phyloP scores from a whole-genome alignment of 225 moss, liverwort and hornwort species.

The Straminergon stramineum region DNA sequence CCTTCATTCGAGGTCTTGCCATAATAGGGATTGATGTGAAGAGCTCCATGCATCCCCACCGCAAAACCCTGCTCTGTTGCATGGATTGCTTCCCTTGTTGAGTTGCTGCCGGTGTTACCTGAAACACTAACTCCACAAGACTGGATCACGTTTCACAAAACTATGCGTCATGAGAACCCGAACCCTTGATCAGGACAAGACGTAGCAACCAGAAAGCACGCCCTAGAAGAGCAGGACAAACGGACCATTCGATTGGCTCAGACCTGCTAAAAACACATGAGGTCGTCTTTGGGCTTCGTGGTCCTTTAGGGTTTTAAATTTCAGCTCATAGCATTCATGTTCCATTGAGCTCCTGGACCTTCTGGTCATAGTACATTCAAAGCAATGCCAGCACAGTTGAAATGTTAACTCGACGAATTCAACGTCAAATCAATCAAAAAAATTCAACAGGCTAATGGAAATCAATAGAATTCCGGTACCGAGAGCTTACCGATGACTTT shows the following conservation, averaged over 20 bases:
- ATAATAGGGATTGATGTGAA: slow-evolving; percentile 91
- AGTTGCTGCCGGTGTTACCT: slow-evolving; percentile 89
- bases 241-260: not conserved
- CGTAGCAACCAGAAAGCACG: not conserved
- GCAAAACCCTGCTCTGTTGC: slow-evolving; percentile 87
- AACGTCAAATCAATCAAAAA: not conserved
- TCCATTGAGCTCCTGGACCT: not conserved
- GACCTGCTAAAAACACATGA: not conserved
- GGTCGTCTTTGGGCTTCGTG: not conserved
- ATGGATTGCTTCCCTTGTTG: slow-evolving; percentile 77
- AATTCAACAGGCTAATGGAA: not conserved
- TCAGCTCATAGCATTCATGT: not conserved
- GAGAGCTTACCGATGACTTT: slow-evolving; percentile 52
- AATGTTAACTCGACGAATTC: not conserved
- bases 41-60: slow-evolving; percentile 78
- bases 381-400: not conserved
- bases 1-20: slow-evolving; percentile 78
- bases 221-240: not conserved
- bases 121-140: not conserved
- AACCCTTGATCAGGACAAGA: not conserved
- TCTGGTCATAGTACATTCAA: not conserved
- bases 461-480: not conserved
- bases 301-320: not conserved
- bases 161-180: not conserved
- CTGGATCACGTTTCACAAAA: not conserved